A percentile compares a stretch with the other conserved stretches of the same genome.
These are phyloP conservation scores for Aspergillus homomorphus DNA, from an alignment of 495 filamentous ascomycete species.

Conservation along the genomic window DNA sequence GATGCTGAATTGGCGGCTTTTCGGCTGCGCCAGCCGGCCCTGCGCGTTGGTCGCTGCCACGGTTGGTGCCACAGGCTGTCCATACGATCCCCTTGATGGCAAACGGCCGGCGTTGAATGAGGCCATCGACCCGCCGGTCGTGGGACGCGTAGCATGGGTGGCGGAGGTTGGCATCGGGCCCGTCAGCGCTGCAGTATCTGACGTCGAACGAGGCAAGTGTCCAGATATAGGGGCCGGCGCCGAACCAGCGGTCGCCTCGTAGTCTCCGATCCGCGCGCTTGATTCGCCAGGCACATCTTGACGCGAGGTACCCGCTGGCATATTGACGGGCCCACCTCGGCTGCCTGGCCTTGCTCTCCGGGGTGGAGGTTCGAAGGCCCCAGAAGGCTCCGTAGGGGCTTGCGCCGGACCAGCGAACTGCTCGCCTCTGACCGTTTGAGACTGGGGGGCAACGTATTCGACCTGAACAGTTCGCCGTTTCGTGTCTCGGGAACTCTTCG, in stretches of 20 bases:
- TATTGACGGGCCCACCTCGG: slow-evolving; percentile 9
- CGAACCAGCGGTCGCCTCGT: slow-evolving; percentile 13
- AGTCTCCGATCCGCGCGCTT: slow-evolving; percentile 7
- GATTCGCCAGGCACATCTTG: slow-evolving; percentile 12
- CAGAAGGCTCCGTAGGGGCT: slow-evolving; percentile 12
- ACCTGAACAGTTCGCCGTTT: slow-evolving; percentile 96
- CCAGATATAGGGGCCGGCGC: slow-evolving; percentile 21
- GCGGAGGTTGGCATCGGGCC: slow-evolving; percentile 40
- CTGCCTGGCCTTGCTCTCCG: slow-evolving; percentile 20
- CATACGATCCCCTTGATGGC: slow-evolving; percentile 81
- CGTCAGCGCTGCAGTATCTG: slow-evolving; percentile 51
- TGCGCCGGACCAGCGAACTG: slow-evolving; percentile 20
- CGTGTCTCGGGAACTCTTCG: slow-evolving; percentile 68
- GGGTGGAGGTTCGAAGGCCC: slow-evolving; percentile 16
- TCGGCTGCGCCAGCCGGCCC: slow-evolving; percentile 85
- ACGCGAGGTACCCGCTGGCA: not conserved
- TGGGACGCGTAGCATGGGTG: slow-evolving; percentile 58
- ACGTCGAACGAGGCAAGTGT: slow-evolving; percentile 54
- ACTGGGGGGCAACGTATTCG: slow-evolving; percentile 92
- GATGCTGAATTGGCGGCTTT: slow-evolving; percentile 71
- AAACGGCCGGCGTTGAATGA: slow-evolving; percentile 63
- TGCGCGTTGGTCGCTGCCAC: slow-evolving; percentile 88
- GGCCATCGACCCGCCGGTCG: slow-evolving; percentile 78
- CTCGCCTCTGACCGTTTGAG: slow-evolving; percentile 71
- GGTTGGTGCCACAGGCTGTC: slow-evolving; percentile 81